A percentile compares a stretch with the other conserved stretches of the same genome.
Conservation (phyloP, 2,329 filamentous ascomycete genomes). For the Fusarium sp. region DNA sequence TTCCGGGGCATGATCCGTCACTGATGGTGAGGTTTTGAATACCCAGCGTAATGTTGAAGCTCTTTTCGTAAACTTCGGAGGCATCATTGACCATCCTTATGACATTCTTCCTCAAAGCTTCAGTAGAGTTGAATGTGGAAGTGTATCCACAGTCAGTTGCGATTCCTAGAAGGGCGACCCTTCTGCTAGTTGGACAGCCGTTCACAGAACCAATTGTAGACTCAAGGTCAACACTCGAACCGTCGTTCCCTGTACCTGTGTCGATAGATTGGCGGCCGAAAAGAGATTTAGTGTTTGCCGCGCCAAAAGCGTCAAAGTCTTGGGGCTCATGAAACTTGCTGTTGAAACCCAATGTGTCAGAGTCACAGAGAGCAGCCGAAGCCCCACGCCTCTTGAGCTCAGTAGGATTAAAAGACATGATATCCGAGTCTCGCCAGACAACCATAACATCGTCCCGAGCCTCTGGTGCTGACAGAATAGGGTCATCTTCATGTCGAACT, state of each 20-base stretch:
- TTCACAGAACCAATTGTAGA: slow-evolving; percentile 80
- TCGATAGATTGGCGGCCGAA: slow-evolving; percentile 80
- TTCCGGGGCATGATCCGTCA: slow-evolving; percentile 76
- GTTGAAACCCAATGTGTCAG: slow-evolving; percentile 85
- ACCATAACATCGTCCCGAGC: slow-evolving; percentile 80
- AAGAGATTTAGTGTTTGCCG: slow-evolving; percentile 70
- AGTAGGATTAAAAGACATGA: slow-evolving; percentile 57
- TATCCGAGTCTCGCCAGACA: slow-evolving; percentile 90
- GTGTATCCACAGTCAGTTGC: slow-evolving; percentile 95
- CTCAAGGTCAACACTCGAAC: slow-evolving; percentile 76
- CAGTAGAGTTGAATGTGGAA: slow-evolving; percentile 70
- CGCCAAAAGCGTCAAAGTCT: slow-evolving; percentile 63
- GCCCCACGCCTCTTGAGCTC: slow-evolving; percentile 74
- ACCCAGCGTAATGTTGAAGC: slow-evolving; percentile 94
- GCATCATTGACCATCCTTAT: slow-evolving; percentile 87
- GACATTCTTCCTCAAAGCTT: slow-evolving; percentile 74
- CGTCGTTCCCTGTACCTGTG: slow-evolving; percentile 73
- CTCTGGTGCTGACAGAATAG: slow-evolving; percentile 62
- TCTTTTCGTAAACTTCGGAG: slow-evolving; percentile 85
- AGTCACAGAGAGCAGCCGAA: slow-evolving; percentile 67
- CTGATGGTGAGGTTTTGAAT: slow-evolving; percentile 86
- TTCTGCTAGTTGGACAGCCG: slow-evolving; percentile 91
- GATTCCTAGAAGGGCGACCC: slow-evolving; percentile 89
- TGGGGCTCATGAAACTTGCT: slow-evolving; percentile 65
- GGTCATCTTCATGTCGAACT: slow-evolving; percentile 77